These are phyloP conservation scores for Boletus semigastroideus DNA, from an alignment of 1,284 basidiomycete genomes.

Conservation along the genomic window DNA sequence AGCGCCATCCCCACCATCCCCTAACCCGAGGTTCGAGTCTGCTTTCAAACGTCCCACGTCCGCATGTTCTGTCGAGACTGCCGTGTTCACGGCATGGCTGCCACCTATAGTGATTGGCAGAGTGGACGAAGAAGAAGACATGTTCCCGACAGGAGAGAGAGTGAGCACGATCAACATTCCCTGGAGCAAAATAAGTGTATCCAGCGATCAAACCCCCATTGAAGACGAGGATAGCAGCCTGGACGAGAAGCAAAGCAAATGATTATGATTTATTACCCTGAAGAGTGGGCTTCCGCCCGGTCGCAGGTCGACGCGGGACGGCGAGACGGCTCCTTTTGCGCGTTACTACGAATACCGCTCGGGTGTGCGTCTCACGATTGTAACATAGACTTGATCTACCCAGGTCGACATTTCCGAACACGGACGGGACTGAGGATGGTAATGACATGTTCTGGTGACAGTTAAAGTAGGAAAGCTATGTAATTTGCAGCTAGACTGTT, in stretches of 20 bases:
- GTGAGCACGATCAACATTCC: slow-evolving; percentile 3
- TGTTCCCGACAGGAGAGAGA: no score
- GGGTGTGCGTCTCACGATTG: no score
- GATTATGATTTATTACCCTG: not conserved
- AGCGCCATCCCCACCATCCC: not conserved
- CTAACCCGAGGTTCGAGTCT: not conserved
- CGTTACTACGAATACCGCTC: no score
- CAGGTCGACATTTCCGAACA: no score
- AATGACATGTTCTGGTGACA: no score
- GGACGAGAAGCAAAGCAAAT: not conserved
- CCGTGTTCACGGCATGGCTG: slow-evolving; percentile 9
- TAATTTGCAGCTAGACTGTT: no score
- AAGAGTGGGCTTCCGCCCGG: not conserved
- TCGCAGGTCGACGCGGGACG: not conserved
- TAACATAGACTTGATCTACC: no score
- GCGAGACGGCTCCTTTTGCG: not conserved
- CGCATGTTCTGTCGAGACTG: slow-evolving; percentile 4
- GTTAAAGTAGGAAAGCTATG: no score
- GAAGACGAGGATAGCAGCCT: not conserved
- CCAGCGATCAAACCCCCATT: not conserved
- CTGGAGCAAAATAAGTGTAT: not conserved
- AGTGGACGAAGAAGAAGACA: slow-evolving; percentile 1
- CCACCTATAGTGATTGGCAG: not conserved
- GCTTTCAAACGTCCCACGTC: not conserved
- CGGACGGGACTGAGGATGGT: no score